Evolutionary conservation across 2,329 filamentous ascomycete species (phyloP).

Genomic region (Cercospora janseana): DNA sequence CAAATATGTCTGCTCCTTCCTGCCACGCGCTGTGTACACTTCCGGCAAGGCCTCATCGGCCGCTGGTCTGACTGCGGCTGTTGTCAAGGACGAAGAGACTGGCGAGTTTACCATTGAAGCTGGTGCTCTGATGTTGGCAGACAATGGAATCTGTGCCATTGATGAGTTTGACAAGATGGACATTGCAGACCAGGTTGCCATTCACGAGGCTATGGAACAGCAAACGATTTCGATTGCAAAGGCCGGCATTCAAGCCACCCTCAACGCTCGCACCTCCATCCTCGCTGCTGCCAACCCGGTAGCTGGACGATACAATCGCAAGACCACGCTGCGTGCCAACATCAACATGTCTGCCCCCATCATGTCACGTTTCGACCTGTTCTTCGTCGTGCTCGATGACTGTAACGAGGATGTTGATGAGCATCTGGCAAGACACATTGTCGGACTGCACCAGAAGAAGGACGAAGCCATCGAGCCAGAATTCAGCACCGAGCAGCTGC

Average conservation of each 20-base stretch:
- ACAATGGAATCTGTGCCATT: constrained; percentile 96
- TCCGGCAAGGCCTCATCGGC: constrained; percentile 97
- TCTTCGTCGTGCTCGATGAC: constrained; percentile 96
- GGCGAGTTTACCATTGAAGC: constrained; percentile 99
- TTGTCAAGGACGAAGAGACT: constrained; percentile 97
- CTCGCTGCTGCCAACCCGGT: constrained; percentile 95
- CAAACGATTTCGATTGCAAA: constrained; percentile 99
- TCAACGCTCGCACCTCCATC: constrained; percentile 93
- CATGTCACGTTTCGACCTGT: constrained; percentile 98
- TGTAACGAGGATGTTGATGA: constrained; percentile 90
- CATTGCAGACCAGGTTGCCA: constrained; percentile 91
- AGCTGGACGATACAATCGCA: constrained; percentile 94
- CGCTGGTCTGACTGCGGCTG: constrained; percentile 92
- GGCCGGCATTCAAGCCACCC: constrained; percentile 93
- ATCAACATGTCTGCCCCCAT: constrained; percentile 99
- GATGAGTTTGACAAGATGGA: constrained; percentile 99
- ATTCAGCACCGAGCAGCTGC: constrained; percentile 92
- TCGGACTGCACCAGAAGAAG: constrained; percentile 85
- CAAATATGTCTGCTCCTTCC: constrained; percentile 95
- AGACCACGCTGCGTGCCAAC: constrained; percentile 86
- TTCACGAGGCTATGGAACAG: constrained; percentile 99
- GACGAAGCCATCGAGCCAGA: constrained; percentile 90
- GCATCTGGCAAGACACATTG: constrained; percentile 90
- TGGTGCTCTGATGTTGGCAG: constrained; percentile 92
- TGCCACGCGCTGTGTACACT: constrained; percentile 95